Evolutionary conservation across 2,329 filamentous ascomycete species (phyloP), one percentile per base, ranked within the genome.

Genomic region (Fusarium pseudoanthophilum): DNA sequence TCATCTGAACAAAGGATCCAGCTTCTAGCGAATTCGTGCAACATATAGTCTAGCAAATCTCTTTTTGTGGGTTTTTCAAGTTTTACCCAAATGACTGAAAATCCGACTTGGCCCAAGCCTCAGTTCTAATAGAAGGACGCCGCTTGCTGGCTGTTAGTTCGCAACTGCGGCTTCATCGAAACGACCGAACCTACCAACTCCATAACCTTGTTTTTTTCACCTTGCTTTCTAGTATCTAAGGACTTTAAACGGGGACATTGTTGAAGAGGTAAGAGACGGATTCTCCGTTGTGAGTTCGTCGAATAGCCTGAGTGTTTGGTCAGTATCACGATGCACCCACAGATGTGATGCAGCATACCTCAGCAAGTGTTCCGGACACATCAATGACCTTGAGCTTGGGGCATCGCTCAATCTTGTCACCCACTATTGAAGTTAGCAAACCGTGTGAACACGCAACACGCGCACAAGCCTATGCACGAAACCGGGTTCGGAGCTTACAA

Each of bases 351-450:
- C 11, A 45, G 45, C 81, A 51, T 79, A 85, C 84, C 82, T 88
- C 91, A n/a, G 90, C 91, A 65, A 93, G 85, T 40, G 95, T 97
- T 46, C 93, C 92, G 78, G 92, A 94, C 77, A 98, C 94, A 83
- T 98, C 95, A 81, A 98, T 97, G 64, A 95, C 95, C 83, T 95
- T 92, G 72, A 98, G 89, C 83, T 93, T 92, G 65, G 91, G 88
- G 83, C 95, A 97, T 46, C 87, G 84, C 79, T 92, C 90, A 81
- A 92, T 92, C 87, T 97, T 95, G 80, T 94, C 93, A 73, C 91
- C 90, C 74, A 95, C 80, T 82, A 51, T 69, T 48, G 43, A 28
- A 49, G 49, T 77, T 55, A 73, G 69, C 49, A 61, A 52, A 18
- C 18, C 34, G 28, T 37, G 36, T 20, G 7, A 14, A 51, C 26